Conservation (phyloP, 345 rosid species). For the Combretum micranthum region DNA sequence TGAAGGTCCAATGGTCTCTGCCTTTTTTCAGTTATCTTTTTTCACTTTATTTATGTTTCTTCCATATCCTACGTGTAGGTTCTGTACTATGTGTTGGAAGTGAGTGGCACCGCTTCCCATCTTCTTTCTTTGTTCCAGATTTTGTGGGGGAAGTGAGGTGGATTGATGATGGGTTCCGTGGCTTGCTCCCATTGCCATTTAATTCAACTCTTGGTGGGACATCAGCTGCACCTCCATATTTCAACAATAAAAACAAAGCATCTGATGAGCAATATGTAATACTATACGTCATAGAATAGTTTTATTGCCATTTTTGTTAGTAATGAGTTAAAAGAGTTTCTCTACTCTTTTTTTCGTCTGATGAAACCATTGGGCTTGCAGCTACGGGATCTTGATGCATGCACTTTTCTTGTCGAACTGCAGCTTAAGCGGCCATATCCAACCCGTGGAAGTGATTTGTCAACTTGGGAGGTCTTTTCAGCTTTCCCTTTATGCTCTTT, state of each 20-base stretch:
- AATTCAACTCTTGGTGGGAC: slow-evolving; percentile 86
- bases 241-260: slow-evolving; percentile 87
- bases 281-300: background rate
- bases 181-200: slow-evolving; percentile 91
- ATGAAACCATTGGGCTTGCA: slow-evolving; percentile 17
- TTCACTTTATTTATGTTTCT: background rate
- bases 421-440: slow-evolving; percentile 72
- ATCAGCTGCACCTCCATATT: slow-evolving; percentile 77
- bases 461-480: slow-evolving; percentile 76
- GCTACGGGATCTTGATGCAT: slow-evolving; percentile 56
- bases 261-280: slow-evolving; percentile 76
- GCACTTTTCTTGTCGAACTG: slow-evolving; percentile 86
- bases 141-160: slow-evolving; percentile 66
- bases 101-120: slow-evolving; percentile 97
- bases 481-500: background rate
- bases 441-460: slow-evolving; percentile 74
- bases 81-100: slow-evolving; percentile 92
- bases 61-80: slow-evolving; percentile 31
- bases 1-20: slow-evolving; percentile 1
- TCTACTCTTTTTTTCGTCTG: background rate
- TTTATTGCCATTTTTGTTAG: too few species aligned
- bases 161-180: slow-evolving; percentile 94
- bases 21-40: background rate
- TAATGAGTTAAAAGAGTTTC: background rate
- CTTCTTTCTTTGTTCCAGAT: slow-evolving; percentile 82